Evolutionary conservation across 495 filamentous ascomycete species (phyloP), one percentile per base, ranked within the genome.

Genomic region (Annulohypoxylon stygium): DNA sequence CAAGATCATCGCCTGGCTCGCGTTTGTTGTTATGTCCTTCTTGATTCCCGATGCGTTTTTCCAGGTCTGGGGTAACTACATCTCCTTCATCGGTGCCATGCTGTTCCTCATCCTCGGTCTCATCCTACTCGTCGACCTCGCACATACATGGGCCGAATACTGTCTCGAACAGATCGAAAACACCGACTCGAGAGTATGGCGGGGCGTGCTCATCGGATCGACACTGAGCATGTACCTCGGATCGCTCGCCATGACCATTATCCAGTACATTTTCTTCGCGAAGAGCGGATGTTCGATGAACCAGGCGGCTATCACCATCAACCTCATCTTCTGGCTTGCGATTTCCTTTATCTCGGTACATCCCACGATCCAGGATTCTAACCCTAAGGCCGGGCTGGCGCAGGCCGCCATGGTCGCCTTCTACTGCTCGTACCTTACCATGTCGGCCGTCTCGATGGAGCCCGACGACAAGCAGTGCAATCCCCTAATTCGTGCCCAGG

Each of bases 241-340:
- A 14, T 94, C 93, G 18, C 81, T 98, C 33, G 93, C 90, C 67
- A 96, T 98, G 93, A 98, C 95, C 10, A 91, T 98, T 70, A 78
- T 99, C 73, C 97, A 97, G 90, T 99, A 97, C 85, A 89, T 96
- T 79, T 99, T 97, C 89, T 99, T 99, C 75, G 96, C 96, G 11
- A 80, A 81, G 36, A 84, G 86, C 54, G 91, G 90, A 41, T 99
- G 96, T 82, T 86, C 91, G 26, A 98, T 98, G 95, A 99, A 99
- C 81, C 96, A 99, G 81, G 90, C 87, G 2, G 85, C 86, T 58
- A 90, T 90, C 68, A 90, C 87, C 45, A 87, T 97, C 83, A 98
- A 99, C 77, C 82, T 98, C 8, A 76, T 98, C 54, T 86, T 97
- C 48, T 90, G 96, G 85, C 81, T 99, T 62, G 87, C 88, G 66